Evolutionary conservation across 164 flowering plant species (phyloP), one percentile per base, ranked within the genome.

Genomic region (Kalanchoe fedtschenkoi): DNA sequence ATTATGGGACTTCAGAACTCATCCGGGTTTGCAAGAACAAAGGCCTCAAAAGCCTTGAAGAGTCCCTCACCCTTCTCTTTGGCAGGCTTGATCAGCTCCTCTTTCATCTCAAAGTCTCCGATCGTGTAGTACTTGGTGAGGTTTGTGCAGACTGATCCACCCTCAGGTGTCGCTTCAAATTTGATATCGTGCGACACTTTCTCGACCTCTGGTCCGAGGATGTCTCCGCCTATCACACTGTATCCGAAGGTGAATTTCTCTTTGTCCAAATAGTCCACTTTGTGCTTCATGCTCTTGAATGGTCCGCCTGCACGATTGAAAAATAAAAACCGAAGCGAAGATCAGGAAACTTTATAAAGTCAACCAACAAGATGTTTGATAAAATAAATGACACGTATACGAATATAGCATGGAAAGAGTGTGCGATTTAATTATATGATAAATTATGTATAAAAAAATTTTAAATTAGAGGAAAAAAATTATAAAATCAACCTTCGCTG

Each of bases 101-200:
- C 74, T 5, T 33, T 58, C 43, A 70, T 33, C 58, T 66, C 64
- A 16, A 13, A 3, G 21, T 19, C 75, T 0, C 44, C 78, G 2
- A 32, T 62, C 29, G 71, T 64, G 60, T 73, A 58, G 54, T 63
- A 69, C 41, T 41, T 29, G 66, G 44, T 51, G 19, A 11, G 62
- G 57, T 15, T 58, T 68, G 74, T 76, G 59, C 60, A 61, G 15
- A 71, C n/a, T 29, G 55, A 69, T 34, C 80, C 77, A 46, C 79
- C 77, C 4, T 67, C 73, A 0, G 58, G 9, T 4, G 65, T 17
- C 1, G 68, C 62, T 34, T 32, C 71, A 0, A 74, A 21, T 44
- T 67, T 69, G 14, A 22, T 16, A 47, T 71, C 80, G n/a, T 66
- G 38, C 7, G 46, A 26, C 24, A 76, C 61, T 29, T 62, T 66